Conservation (phyloP, 768 basidiomycete species). For the Boletus rex-veris region DNA sequence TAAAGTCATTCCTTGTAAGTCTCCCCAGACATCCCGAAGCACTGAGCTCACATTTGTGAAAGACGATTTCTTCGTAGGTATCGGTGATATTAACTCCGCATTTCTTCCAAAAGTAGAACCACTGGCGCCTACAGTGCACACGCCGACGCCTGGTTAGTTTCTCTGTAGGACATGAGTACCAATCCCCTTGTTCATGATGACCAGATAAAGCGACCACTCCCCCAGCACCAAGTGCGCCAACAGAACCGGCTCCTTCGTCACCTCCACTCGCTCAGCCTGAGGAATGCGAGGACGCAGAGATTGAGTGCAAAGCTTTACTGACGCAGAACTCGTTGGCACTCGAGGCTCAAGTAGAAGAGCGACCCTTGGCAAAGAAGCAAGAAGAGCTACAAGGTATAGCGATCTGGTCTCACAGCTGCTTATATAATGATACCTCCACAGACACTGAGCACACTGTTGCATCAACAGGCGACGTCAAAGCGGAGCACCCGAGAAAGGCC, state of each 20-base stretch:
- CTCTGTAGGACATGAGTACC: not conserved
- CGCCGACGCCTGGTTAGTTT: constrained; percentile 25
- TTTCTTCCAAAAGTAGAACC: constrained; percentile 82
- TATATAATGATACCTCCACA: constrained; percentile 2
- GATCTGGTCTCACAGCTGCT: constrained; percentile 12
- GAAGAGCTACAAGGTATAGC: constrained; percentile 61
- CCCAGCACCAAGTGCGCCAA: constrained; percentile 18
- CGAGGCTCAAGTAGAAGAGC: constrained; percentile 80
- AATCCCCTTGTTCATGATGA: constrained; percentile 10
- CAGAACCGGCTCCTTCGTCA: constrained; percentile 6
- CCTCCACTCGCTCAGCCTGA: constrained; percentile 27
- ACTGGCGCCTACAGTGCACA: constrained; percentile 23
- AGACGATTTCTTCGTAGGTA: constrained; percentile 98
- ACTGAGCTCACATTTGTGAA: constrained; percentile 4
- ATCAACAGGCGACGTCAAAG: constrained; percentile 25
- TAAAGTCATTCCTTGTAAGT: constrained; percentile 92
- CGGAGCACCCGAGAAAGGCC: constrained; percentile 61
- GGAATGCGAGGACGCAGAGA: constrained; percentile 43
- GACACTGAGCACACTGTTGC: constrained; percentile 14
- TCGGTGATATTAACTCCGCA: constrained; percentile 96
- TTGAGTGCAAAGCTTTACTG: constrained; percentile 53
- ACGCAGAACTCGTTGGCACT: constrained; percentile 70
- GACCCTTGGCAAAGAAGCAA: constrained; percentile 86
- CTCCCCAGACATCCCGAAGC: not conserved
- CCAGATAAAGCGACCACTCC: constrained; percentile 19